These are phyloP conservation scores for Cordyceps pruinosa DNA, from an alignment of 2,329 filamentous ascomycete species.

Conservation along the genomic window DNA sequence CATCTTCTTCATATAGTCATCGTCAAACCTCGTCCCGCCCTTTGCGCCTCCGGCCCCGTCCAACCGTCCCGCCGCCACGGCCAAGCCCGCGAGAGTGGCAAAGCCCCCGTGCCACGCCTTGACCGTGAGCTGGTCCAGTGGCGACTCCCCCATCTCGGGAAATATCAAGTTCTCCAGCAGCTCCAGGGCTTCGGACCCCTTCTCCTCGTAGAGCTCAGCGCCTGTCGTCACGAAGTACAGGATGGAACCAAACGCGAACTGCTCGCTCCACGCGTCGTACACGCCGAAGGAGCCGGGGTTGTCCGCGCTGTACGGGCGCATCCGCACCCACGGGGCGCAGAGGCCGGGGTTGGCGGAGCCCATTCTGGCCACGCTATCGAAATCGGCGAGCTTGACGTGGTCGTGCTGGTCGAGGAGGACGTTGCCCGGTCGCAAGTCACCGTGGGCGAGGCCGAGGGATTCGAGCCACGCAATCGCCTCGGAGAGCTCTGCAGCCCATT, in stretches of 20 bases:
- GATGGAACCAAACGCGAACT: constrained; percentile 12
- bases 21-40: background rate
- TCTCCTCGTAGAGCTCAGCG: constrained; percentile 9
- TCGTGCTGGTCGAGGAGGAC: constrained; percentile 10
- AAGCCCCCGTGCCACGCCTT: background rate
- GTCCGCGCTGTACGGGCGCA: background rate
- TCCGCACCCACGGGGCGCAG: constrained; percentile 6
- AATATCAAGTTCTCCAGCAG: background rate
- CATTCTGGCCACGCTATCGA: constrained; percentile 6
- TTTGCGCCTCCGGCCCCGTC: background rate
- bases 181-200: background rate
- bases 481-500: constrained; percentile 8
- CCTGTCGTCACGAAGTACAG: constrained; percentile 6
- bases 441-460: constrained; percentile 8
- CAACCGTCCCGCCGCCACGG: background rate
- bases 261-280: background rate
- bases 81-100: background rate
- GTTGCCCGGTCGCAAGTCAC: constrained; percentile 14
- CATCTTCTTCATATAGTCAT: background rate
- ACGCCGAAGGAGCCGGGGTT: background rate
- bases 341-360: constrained; percentile 1
- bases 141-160: background rate
- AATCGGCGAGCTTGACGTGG: constrained; percentile 14
- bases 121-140: background rate
- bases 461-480: constrained; percentile 10